Base-by-base conservation (phyloP, 768 basidiomycete genomes). In the Lactarius trivialis region DNA sequence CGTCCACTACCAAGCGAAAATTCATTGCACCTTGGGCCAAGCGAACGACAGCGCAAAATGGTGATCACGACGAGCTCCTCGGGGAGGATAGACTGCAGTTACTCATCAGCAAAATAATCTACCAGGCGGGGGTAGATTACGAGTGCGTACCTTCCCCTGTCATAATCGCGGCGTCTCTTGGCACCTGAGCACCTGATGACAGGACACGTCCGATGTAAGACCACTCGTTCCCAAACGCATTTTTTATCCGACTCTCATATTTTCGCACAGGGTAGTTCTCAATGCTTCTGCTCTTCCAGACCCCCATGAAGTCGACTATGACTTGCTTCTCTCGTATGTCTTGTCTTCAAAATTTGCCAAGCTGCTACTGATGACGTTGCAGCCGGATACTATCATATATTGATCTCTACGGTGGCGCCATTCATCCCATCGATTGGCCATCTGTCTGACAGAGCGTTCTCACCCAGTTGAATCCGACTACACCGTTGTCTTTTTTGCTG, bases 111-210 rank as follows among this genome's bases (percentile, higher is more conserved):
- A 83, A 77, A 71, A 78, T 93, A 75, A 91, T 93, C 50, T 92
- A 89, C 68, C 91, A 92, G 71, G 92, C 92, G 49, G 92, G 92
- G 2, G 88, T 92, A 60, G 92, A 94, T 75, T 93, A 84, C 66
- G 91, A 93, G 92, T 94, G 68, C 70, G 87, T 79, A 24, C 7
- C 1, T 24, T 19, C 21, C 30, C 30, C 11, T 37, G 45, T 51
- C 19, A 57, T 54, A 55, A 26, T 55, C 54, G 50, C 26, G 39
- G 33, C 37, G 49, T n/a, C 48, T 55, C 54, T 65, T 53, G 49
- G 36, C 41, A 39, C 33, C 17, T 68, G 58, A 69, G n/a, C 60
- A 24, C 55, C 58, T 6, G 59, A 60, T 70, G 26, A 54, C 63
- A 93, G 91, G 74, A 93, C 91, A 57, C 82, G 89, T 67, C 91